Base-by-base conservation (phyloP, 163 green algal species). In the Chlorella variabilis region DNA sequence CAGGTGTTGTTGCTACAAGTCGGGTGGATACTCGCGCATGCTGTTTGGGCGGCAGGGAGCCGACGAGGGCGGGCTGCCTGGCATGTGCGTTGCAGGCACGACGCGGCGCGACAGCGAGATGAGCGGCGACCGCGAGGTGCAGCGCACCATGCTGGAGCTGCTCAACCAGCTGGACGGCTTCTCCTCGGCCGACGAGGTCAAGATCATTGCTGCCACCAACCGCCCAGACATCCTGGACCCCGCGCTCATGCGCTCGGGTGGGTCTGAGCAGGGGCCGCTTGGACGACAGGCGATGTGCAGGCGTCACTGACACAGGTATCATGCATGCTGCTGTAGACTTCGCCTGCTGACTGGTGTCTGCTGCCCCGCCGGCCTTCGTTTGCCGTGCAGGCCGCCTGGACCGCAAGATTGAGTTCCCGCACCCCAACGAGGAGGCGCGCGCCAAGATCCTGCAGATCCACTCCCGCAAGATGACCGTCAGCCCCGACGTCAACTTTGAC, bases 401-500 rank as follows among this genome's bases (percentile, higher is more conserved):
- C 82, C 90, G 97, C 63, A 99, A 99, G 89, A 99, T 99, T 73
- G 97, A 99, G 93, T 99, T 99, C 89, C 97, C 97, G 17, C 97
- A 99, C 87, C 97, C 97, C 45, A 98, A 94, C 62, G 97, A 99
- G 85, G 95, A 98, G 82, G 96, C 97, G 3, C 91, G 97, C 2
- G 96, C 96, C 59, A 98, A 98, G 86, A 99, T 99, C 86, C 75
- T 99, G 75, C 92, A 82, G 49, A 83, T 83, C 65, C 77, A 83
- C 66, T 71, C 51, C n/a, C 77, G 77, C 77, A 83, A 83, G 77
- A 99, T 99, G 97, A 99, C 97, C 83, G 95, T 99, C 54, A 88
- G 90, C 39, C 75, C 88, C 1, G 96, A 98, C 67, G 95, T 99
- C 4, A 99, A 99, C 90, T 99, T 94, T 86, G 97, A 99, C 75